Evolutionary conservation across 345 rosid species (phyloP).

Genomic region (Ceriops decandra): DNA sequence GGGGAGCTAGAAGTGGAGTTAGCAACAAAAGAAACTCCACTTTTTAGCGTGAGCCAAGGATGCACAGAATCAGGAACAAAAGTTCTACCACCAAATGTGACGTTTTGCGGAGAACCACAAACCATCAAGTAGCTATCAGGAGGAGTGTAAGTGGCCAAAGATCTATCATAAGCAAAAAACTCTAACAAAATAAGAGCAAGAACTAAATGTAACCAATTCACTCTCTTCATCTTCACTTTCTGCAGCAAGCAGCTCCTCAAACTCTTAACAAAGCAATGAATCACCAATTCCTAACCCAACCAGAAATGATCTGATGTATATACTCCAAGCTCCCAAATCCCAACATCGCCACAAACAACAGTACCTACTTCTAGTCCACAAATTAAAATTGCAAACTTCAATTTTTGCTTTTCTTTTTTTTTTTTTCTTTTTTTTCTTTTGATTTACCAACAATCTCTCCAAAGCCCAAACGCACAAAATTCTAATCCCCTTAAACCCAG

Average conservation of each 20-base stretch:
- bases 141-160: conserved; percentile 54
- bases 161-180: conserved; percentile 30
- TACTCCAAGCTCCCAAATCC: conserved; percentile 8
- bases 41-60: conserved; percentile 49
- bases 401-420: too few species aligned
- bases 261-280: conserved; percentile 9
- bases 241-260: conserved; percentile 18
- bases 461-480: conserved; percentile 5
- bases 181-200: conserved; percentile 39
- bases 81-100: conserved; percentile 63
- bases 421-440: too few species aligned
- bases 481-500: conserved; percentile 16
- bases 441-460: neutral
- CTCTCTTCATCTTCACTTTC: conserved; percentile 44
- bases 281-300: conserved; percentile 13
- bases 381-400: too few species aligned
- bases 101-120: conserved; percentile 77
- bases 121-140: conserved; percentile 73
- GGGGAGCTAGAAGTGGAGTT: conserved; percentile 46
- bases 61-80: conserved; percentile 73
- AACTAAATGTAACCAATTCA: conserved; percentile 28
- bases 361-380: too few species aligned
- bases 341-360: neutral
- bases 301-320: conserved; percentile 3
- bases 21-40: conserved; percentile 45